These are phyloP conservation scores for Trametes elegans DNA, from an alignment of 768 basidiomycete species.

Conservation along the genomic window DNA sequence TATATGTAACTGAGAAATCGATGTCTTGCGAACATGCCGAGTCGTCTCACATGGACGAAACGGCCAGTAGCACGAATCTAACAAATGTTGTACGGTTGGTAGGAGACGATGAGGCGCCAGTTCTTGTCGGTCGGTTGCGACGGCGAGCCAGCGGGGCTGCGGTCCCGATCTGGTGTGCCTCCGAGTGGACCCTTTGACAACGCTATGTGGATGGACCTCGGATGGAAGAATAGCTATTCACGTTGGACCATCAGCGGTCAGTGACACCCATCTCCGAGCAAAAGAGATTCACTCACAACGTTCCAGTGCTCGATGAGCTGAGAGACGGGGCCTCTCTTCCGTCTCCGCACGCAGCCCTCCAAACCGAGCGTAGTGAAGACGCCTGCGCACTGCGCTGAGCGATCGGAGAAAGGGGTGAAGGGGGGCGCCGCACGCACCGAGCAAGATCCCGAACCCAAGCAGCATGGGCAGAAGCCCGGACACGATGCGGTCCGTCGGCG, in stretches of 20 bases:
- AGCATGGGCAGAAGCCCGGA: conserved; percentile 3
- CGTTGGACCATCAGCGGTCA: no score
- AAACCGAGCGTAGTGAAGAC: conserved; percentile 12
- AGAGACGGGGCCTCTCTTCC: conserved; percentile 39
- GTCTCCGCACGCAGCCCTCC: conserved; percentile 30
- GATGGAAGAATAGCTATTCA: conserved; percentile 29
- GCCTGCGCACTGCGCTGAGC: conserved; percentile 20
- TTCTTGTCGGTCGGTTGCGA: conserved; percentile 4
- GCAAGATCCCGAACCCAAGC: conserved; percentile 10
- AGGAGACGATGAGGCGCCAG: conserved; percentile 23
- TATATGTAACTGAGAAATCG: no score
- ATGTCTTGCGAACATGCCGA: no score
- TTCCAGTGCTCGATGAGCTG: conserved; percentile 51
- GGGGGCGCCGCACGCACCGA: no score
- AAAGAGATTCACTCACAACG: conserved; percentile 35
- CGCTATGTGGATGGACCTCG: conserved; percentile 20
- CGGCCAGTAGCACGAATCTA: no score
- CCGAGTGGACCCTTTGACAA: conserved; percentile 20
- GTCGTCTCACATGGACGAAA: no score
- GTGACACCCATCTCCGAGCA: no score
- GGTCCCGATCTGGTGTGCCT: background rate
- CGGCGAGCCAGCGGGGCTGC: background rate
- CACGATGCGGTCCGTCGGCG: conserved; percentile 13
- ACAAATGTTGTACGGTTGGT: no score
- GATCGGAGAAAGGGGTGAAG: background rate